Evolutionary conservation across 495 filamentous ascomycete genomes (phyloP), one percentile per base, ranked within the genome.

Genomic region (Talaromyces adpressus): DNA sequence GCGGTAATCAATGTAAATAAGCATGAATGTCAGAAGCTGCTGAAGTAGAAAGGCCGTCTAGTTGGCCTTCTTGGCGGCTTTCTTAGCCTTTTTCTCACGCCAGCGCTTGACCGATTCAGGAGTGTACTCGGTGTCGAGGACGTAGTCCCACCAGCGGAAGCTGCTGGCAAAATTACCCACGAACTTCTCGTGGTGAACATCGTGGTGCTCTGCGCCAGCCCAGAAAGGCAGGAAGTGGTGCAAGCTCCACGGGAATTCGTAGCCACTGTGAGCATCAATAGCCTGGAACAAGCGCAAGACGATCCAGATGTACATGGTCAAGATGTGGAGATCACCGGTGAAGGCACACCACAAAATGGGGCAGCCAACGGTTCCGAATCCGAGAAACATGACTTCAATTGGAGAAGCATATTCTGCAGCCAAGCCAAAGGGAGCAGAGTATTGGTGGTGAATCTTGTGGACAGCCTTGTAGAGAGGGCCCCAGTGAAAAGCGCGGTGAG

Each of bases 231-330:
- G 77, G 80, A 98, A 90, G 75, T 96, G 91, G 74, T 94, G 92
- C 71, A 98, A 79, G 71, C 88, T 92, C 90, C 91, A 98, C 61
- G 94, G 94, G 77, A 98, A 98, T 70, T 98, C 94, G 74, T 98
- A 98, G 64, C 94, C 94, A 64, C 86, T 90, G 80, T 98, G 94
- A 22, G 94, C 90, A 76, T 98, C 94, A 72, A 98, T 98, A 68
- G 94, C 95, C 77, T 98, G 94, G 84, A 97, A 93, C 16, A 98
- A 81, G 63, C 94, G 91, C 67, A 91, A 78, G 47, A 93, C 82
- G 71, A 98, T 98, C 93, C 93, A 98, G 62, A 93, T 71, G 76
- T 98, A 98, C 91, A 98, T 97, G 62, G 94, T 98, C 70, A 96
- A 76, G 54, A 98, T 91, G 75, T 98, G 94, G 18, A 98, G 80